Percentiles rank a stretch among this genome's conserved stretches.
phyloP scores from a whole-genome alignment of 441 rosid genomes.

The Adansonia gregorii region DNA sequence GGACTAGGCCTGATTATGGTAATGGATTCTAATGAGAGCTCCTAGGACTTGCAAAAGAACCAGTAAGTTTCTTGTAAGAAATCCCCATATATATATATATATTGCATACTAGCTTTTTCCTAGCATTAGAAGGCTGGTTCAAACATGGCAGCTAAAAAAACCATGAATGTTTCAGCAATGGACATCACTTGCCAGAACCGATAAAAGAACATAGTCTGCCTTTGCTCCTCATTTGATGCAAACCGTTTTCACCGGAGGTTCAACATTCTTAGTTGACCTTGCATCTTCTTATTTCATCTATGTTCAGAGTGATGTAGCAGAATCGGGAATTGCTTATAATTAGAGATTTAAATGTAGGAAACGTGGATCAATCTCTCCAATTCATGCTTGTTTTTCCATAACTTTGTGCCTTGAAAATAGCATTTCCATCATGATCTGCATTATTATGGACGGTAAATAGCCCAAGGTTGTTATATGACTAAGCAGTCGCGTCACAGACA shows the following conservation, averaged over 20 bases:
- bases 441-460: constrained; percentile 8
- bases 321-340: too few relatives aligned
- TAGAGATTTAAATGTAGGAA: too few relatives aligned
- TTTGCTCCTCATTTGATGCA: too few relatives aligned
- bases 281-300: neutral
- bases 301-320: neutral
- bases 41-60: neutral
- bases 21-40: neutral
- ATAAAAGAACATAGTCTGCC: neutral
- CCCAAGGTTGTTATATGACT: constrained; percentile 23
- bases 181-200: neutral
- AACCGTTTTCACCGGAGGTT: too few relatives aligned
- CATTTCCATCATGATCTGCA: neutral
- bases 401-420: neutral
- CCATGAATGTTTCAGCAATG: neutral
- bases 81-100: neutral
- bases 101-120: neutral
- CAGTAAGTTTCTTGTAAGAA: neutral
- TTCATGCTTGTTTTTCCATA: neutral
- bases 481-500: constrained; percentile 23
- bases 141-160: constrained; percentile 2
- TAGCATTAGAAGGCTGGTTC: neutral
- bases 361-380: too few relatives aligned
- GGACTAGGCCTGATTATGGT: neutral
- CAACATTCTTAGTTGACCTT: neutral